These are phyloP conservation scores for Sanghuangporus baumii DNA, from an alignment of 1,284 basidiomycete species.

Conservation along the genomic window DNA sequence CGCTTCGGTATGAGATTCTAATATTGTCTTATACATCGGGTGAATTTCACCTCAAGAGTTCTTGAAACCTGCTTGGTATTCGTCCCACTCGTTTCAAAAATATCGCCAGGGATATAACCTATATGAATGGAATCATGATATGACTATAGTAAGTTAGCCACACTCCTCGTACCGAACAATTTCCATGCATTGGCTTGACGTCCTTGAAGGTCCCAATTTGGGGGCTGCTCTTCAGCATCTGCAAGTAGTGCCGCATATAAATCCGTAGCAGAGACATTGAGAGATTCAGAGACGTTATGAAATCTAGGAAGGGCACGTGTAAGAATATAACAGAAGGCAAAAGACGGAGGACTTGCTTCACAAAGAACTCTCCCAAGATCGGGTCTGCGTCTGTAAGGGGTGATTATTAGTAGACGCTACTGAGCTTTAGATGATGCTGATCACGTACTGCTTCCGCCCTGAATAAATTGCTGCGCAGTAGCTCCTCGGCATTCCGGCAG, in stretches of 20 bases:
- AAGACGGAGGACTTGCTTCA: slow-evolving; percentile 41
- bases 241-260: slow-evolving; percentile 50
- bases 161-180: slow-evolving; percentile 30
- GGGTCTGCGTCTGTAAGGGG: slow-evolving; percentile 51
- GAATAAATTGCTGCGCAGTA: slow-evolving; percentile 42
- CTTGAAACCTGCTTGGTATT: slow-evolving; percentile 58
- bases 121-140: not conserved
- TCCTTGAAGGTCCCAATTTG: slow-evolving; percentile 61
- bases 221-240: slow-evolving; percentile 52
- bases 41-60: slow-evolving; percentile 43
- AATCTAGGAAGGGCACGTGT: slow-evolving; percentile 32
- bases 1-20: slow-evolving; percentile 2
- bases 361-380: slow-evolving; percentile 59
- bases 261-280: slow-evolving; percentile 42
- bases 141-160: slow-evolving; percentile 3
- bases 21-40: not conserved
- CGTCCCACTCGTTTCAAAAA: slow-evolving; percentile 46
- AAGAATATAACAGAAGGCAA: not conserved
- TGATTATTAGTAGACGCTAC: not conserved
- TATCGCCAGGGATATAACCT: slow-evolving; percentile 52
- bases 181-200: slow-evolving; percentile 56
- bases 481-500: slow-evolving; percentile 59
- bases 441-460: slow-evolving; percentile 57
- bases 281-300: slow-evolving; percentile 37
- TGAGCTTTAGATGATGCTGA: not conserved